These are phyloP conservation scores for Metschnikowia lochheadii DNA, from an alignment of 805 yeast species.

Conservation along the genomic window DNA sequence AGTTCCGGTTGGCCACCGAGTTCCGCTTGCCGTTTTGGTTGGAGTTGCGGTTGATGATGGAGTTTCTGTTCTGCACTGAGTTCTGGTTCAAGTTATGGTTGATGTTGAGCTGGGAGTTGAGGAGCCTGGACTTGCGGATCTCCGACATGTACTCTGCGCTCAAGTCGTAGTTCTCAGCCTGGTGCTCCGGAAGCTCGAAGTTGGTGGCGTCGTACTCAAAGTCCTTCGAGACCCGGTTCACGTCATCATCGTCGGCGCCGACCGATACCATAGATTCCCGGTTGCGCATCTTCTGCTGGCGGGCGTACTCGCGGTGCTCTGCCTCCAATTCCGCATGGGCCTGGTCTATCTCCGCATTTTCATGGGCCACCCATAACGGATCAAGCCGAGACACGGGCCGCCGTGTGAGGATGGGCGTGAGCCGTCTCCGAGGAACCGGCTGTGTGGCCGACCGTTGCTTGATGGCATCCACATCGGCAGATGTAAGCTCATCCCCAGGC, in stretches of 20 bases:
- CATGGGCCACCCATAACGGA: slow-evolving; percentile 52
- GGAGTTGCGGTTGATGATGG: not conserved
- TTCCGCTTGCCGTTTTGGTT: not conserved
- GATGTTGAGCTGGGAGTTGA: slow-evolving; percentile 40
- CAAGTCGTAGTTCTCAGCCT: slow-evolving; percentile 31
- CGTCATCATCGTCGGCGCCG: slow-evolving; percentile 18
- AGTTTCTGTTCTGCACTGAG: too few species aligned
- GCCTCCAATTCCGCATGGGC: slow-evolving; percentile 42
- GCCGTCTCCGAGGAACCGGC: slow-evolving; percentile 31
- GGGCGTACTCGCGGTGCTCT: slow-evolving; percentile 24
- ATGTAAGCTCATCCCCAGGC: slow-evolving; percentile 35
- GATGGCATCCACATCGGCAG: slow-evolving; percentile 41
- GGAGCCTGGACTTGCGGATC: slow-evolving; percentile 40
- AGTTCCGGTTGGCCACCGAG: not conserved
- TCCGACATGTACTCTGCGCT: slow-evolving; percentile 44
- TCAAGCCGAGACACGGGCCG: slow-evolving; percentile 56
- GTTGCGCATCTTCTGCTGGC: slow-evolving; percentile 15
- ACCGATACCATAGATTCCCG: slow-evolving; percentile 37
- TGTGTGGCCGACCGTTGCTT: slow-evolving; percentile 47
- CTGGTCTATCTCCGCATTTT: slow-evolving; percentile 41
- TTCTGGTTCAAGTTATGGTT: slow-evolving; percentile 1
- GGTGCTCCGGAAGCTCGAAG: slow-evolving; percentile 37
- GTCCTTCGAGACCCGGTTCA: slow-evolving; percentile 18
- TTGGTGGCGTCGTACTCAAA: slow-evolving; percentile 9
- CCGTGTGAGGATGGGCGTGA: slow-evolving; percentile 41